These are phyloP conservation scores for Herpetomonas tarakana DNA, from an alignment of 208 protist genomes.

Conservation along the genomic window DNA sequence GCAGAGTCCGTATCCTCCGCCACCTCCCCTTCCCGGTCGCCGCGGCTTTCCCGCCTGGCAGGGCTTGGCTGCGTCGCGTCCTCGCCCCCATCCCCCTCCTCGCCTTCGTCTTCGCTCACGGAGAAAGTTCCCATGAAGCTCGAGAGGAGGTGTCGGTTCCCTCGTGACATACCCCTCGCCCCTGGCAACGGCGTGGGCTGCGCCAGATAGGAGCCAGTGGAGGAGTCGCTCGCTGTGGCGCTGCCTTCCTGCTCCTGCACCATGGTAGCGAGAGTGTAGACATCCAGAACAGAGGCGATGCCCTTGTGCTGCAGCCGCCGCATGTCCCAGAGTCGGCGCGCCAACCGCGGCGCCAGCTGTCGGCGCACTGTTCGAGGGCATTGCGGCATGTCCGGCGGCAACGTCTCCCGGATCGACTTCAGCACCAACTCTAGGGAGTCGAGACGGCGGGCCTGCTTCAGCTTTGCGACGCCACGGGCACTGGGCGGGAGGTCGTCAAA, in stretches of 20 bases:
- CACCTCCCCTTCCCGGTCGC: no score
- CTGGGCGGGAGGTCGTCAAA: slow-evolving; percentile 4
- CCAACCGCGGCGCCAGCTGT: slow-evolving; percentile 15
- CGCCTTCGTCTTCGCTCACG: neutral
- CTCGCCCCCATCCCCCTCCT: neutral
- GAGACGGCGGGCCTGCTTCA: slow-evolving; percentile 8
- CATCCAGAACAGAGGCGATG: slow-evolving; percentile 19
- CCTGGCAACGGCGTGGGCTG: neutral
- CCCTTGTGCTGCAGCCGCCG: slow-evolving; percentile 6
- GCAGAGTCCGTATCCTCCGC: no score
- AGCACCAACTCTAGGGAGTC: slow-evolving; percentile 6
- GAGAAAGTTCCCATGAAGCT: neutral
- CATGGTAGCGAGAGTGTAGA: slow-evolving; percentile 27
- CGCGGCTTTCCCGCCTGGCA: neutral
- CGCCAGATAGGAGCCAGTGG: neutral
- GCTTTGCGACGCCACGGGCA: slow-evolving; percentile 15
- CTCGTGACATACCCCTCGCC: no score
- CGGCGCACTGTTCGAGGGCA: slow-evolving; percentile 1
- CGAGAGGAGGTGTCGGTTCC: neutral
- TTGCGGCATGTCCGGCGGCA: slow-evolving; percentile 8
- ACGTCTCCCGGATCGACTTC: slow-evolving; percentile 21
- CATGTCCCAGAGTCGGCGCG: slow-evolving; percentile 11
- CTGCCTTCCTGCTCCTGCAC: slow-evolving; percentile 12
- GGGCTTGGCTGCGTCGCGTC: neutral
- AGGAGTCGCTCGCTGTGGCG: neutral